Evolutionary conservation across 495 filamentous ascomycete genomes (phyloP), one percentile per base, ranked within the genome.

Genomic region (Aspergillus olivimuriae): DNA sequence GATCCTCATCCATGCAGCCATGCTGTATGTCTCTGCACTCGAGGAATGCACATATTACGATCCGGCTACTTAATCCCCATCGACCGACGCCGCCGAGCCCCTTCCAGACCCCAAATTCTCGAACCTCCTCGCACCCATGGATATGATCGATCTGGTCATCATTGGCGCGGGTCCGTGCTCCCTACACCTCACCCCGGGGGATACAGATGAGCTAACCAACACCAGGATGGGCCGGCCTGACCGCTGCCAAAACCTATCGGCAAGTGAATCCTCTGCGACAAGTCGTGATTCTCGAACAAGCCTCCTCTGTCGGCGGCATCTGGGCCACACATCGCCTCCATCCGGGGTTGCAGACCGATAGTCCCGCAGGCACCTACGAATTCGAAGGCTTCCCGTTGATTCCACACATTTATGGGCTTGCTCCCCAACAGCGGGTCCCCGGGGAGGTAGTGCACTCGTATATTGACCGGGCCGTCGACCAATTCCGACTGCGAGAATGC

Each of bases 331-430:
- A 74, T 18, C 55, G 72, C 2, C 57, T 82, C 21, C 82, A 82
- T 42, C 71, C 76, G 2, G 74, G 75, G 4, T 64, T 84, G 12
- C 69, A 67, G 37, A 71, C 77, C 1, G 71, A 72, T 51, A 67
- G 69, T 34, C 44, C 59, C 30, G 51, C 72, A 19, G 75, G 77
- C 9, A 76, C 64, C 4, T 72, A 73, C 50, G 79, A 80, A 49
- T 78, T 73, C 54, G 70, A 69, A 22, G 80, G 80, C 51, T 79
- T 76, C 41, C 79, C 78, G 15, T 76, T 84, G 75, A 30, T 33
- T 21, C 21, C 39, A 14, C 68, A 72, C 30, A 56, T 59, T 12
- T 76, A 70, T 51, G 73, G 73, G 9, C 66, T 82, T 36, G 65
- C 69, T 44, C 46, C 67, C 4, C 73, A 70, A 0, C 58, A 82